These are phyloP conservation scores for Psophocarpus tetragonolobus DNA, from an alignment of 306 rosid species.

Conservation along the genomic window DNA sequence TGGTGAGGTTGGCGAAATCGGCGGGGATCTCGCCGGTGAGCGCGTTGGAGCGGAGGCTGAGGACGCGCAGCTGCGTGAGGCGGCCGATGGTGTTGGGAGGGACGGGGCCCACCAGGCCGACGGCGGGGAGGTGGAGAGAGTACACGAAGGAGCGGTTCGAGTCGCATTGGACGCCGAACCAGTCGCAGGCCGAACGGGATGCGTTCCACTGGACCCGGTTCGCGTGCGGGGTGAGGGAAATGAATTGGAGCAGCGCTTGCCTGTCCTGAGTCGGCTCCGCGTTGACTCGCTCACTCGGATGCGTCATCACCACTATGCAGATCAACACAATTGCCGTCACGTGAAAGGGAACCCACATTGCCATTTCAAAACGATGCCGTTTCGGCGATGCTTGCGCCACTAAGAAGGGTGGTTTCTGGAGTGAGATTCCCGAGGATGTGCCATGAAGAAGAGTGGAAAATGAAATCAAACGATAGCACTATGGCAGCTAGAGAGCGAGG, in stretches of 20 bases:
- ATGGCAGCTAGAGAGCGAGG: background rate
- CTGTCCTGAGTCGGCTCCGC: slow-evolving; percentile 71
- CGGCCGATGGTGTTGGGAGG: slow-evolving; percentile 46
- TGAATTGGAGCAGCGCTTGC: slow-evolving; percentile 61
- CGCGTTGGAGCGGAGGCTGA: slow-evolving; percentile 4
- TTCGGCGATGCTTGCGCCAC: background rate
- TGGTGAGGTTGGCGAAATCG: slow-evolving; percentile 60
- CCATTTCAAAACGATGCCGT: background rate
- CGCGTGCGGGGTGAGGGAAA: slow-evolving; percentile 50
- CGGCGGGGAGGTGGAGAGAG: slow-evolving; percentile 65
- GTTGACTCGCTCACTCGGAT: slow-evolving; percentile 30
- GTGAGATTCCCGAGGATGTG: background rate
- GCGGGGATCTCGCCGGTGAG: slow-evolving; percentile 7
- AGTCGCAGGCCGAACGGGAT: slow-evolving; percentile 60
- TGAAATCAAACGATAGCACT: background rate
- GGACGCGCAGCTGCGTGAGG: background rate
- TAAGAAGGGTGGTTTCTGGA: background rate
- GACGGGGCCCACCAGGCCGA: slow-evolving; percentile 63
- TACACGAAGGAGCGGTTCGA: slow-evolving; percentile 40
- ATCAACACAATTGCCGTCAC: background rate
- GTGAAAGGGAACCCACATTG: background rate
- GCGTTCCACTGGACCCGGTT: slow-evolving; percentile 67
- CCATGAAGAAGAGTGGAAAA: background rate
- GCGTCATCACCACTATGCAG: background rate
- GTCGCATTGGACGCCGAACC: slow-evolving; percentile 68